Evolutionary conservation across 306 rosid genomes (phyloP).

Genomic region (Corylus avellana): DNA sequence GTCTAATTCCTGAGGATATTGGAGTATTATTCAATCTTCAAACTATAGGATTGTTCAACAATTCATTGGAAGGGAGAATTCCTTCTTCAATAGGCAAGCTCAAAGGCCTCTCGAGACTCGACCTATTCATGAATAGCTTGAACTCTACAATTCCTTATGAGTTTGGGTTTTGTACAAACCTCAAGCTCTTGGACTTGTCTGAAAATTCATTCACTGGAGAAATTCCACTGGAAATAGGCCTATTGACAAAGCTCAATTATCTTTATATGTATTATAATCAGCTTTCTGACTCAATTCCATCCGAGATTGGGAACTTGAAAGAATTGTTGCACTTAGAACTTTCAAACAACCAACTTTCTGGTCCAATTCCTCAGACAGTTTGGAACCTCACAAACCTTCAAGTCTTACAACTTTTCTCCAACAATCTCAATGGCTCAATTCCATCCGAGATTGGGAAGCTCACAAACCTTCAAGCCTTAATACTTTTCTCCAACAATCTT

Average conservation of each 20-base stretch:
- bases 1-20: constrained; percentile 43
- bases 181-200: constrained; percentile 33
- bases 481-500: constrained; percentile 25
- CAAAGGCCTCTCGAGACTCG: too few species aligned
- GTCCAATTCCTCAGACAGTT: constrained; percentile 45
- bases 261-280: constrained; percentile 37
- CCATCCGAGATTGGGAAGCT: too few species aligned
- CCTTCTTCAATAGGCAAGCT: constrained; percentile 51
- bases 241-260: constrained; percentile 29
- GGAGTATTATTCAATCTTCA: constrained; percentile 19
- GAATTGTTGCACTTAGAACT: constrained; percentile 39
- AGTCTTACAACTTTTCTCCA: constrained; percentile 32
- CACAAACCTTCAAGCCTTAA: rapidly evolving
- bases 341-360: constrained; percentile 43
- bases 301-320: constrained; percentile 44
- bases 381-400: constrained; percentile 47
- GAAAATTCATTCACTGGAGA: constrained; percentile 40
- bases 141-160: constrained; percentile 59
- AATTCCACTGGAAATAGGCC: constrained; percentile 60
- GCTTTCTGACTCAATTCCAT: constrained; percentile 48
- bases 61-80: constrained; percentile 45
- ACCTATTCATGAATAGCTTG: constrained; percentile 34
- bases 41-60: constrained; percentile 24
- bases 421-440: too few species aligned
- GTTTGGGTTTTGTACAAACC: constrained; percentile 56